Percentiles rank a stretch among this genome's conserved stretches.
phyloP scores from a whole-genome alignment of 805 yeast species.

The Candida tallmaniae region DNA sequence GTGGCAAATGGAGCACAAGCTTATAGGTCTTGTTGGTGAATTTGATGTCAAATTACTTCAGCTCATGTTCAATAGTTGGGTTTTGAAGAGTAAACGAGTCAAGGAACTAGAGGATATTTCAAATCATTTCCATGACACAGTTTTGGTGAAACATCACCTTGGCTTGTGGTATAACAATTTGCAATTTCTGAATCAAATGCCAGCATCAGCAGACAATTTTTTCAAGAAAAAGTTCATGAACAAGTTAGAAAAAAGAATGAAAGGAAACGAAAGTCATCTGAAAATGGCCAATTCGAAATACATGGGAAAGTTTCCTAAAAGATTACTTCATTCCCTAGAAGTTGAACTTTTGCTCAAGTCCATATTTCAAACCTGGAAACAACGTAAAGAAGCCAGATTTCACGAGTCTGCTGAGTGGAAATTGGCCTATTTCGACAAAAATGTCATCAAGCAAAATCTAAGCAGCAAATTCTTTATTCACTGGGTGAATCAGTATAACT shows the following conservation, averaged over 20 bases:
- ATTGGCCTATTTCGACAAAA: conserved; percentile 15
- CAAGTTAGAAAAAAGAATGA: neutral
- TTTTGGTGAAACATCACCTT: neutral
- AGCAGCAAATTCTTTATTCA: conserved; percentile 10
- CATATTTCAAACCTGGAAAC: conserved; percentile 19
- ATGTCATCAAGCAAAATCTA: conserved; percentile 12
- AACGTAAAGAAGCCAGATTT: conserved; percentile 15
- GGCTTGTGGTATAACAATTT: conserved; percentile 2
- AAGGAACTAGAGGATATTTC: neutral
- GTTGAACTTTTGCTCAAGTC: neutral
- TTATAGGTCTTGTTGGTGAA: neutral
- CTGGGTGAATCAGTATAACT: conserved; percentile 19
- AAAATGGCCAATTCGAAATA: neutral
- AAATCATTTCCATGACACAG: neutral
- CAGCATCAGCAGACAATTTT: conserved; percentile 10
- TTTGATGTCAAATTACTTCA: neutral
- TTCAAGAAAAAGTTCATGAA: conserved; percentile 5
- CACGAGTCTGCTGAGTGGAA: conserved; percentile 16
- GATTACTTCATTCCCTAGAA: neutral
- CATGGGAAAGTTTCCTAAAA: neutral
- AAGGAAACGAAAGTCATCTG: neutral
- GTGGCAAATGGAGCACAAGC: conserved; percentile 4
- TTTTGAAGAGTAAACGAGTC: neutral
- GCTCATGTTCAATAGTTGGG: neutral
- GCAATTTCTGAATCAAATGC: conserved; percentile 6